phyloP scores from a whole-genome alignment of 2,329 filamentous ascomycete genomes.

The Delphinella strobiligena region DNA sequence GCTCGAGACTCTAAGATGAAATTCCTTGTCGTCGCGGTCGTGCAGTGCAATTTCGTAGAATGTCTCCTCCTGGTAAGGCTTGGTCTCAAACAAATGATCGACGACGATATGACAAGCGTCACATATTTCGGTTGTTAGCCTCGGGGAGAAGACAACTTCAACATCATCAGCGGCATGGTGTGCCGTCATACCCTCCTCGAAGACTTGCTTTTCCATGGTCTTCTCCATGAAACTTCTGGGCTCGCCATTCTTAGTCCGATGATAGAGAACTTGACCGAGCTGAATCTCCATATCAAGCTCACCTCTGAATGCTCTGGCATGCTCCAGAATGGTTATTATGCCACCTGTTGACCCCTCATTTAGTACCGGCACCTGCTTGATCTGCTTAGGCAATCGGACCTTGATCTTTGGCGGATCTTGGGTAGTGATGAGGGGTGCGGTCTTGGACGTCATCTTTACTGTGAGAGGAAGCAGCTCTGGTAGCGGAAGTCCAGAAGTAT shows the following conservation, averaged over 20 bases:
- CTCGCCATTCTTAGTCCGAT: not conserved
- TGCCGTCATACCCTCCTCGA: not conserved
- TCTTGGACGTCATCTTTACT: not conserved
- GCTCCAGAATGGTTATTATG: conserved; percentile 4
- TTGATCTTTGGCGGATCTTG: too few species aligned
- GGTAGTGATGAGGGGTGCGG: not conserved
- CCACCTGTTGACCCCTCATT: not conserved
- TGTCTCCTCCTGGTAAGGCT: not conserved
- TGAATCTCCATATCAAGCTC: conserved; percentile 8
- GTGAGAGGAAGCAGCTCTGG: not conserved
- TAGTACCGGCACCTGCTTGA: too few species aligned
- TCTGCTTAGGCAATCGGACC: too few species aligned
- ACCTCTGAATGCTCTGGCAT: conserved; percentile 6
- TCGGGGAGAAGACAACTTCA: not conserved
- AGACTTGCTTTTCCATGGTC: not conserved
- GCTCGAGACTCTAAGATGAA: conserved; percentile 6
- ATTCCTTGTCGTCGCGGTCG: conserved; percentile 4
- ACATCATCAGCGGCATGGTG: not conserved
- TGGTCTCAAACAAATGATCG: conserved; percentile 3
- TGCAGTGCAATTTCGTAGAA: conserved; percentile 9
- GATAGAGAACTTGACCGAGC: conserved; percentile 3
- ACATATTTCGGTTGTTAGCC: conserved; percentile 3
- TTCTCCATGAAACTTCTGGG: not conserved
- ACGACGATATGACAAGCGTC: conserved; percentile 5
- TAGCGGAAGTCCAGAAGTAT: not conserved